phyloP scores from a whole-genome alignment of 257 asterid genomes.

The Osmanthus fragrans region DNA sequence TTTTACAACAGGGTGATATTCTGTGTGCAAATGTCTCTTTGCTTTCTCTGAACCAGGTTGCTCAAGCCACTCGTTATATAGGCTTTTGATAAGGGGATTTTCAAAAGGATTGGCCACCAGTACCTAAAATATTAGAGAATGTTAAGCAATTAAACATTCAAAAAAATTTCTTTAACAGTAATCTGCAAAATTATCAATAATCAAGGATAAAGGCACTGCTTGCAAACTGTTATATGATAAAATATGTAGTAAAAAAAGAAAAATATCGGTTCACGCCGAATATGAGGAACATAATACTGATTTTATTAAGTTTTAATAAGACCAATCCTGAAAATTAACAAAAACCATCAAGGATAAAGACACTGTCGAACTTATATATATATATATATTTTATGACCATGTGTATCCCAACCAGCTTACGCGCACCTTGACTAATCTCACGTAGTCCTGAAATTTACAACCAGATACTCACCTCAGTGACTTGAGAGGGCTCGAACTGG shows the following conservation, averaged over 20 bases:
- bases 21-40: constrained; percentile 69
- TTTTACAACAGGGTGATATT: constrained; percentile 75
- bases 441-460: too few relatives aligned
- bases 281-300: neutral
- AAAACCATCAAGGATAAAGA: neutral
- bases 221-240: neutral
- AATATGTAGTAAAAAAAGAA: too few relatives aligned
- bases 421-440: too few relatives aligned
- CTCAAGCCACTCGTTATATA: constrained; percentile 82
- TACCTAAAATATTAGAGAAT: constrained; percentile 42
- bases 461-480: too few relatives aligned
- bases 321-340: neutral
- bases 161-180: neutral
- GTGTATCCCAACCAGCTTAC: too few relatives aligned
- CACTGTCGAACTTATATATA: neutral
- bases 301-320: too few relatives aligned
- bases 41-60: constrained; percentile 88
- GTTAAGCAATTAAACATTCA: neutral
- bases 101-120: constrained; percentile 59
- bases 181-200: neutral
- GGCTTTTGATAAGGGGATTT: constrained; percentile 50
- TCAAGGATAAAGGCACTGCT: neutral
- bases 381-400: too few relatives aligned
- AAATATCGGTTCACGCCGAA: neutral
- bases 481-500: too few relatives aligned